Percentiles rank a stretch among this genome's conserved stretches.
These are phyloP conservation scores for Cyanidiococcus yangmingshanensis DNA, from an alignment of 23 red algal species.

Conservation along the genomic window DNA sequence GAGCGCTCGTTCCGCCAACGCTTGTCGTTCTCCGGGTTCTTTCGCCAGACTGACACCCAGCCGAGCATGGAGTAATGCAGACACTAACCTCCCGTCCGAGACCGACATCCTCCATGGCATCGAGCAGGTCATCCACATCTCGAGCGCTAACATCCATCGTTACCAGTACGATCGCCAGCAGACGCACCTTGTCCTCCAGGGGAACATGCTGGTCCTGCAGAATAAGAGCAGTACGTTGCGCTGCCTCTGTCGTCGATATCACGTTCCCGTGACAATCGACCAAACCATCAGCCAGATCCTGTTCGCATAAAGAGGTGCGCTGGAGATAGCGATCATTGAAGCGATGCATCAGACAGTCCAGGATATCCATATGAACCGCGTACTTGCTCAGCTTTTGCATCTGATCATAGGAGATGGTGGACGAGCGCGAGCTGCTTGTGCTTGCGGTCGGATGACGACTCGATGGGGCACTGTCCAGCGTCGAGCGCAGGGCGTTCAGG, in stretches of 20 bases:
- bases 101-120: constrained; percentile 10
- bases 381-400: constrained; percentile 18
- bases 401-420: background rate
- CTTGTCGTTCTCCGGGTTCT: background rate
- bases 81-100: background rate
- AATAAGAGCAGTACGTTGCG: constrained; percentile 18
- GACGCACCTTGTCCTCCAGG: constrained; percentile 24
- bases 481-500: background rate
- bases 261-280: constrained; percentile 4
- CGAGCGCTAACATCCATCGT: constrained; percentile 17
- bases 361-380: constrained; percentile 16
- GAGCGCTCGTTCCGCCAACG: constrained; percentile 5
- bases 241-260: constrained; percentile 4
- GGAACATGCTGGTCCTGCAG: constrained; percentile 21
- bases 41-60: constrained; percentile 11
- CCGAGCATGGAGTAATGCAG: background rate
- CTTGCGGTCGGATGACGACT: background rate
- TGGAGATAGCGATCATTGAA: constrained; percentile 28
- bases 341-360: constrained; percentile 21
- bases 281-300: constrained; percentile 24
- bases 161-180: constrained; percentile 21
- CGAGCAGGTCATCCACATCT: constrained; percentile 9
- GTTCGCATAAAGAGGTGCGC: constrained; percentile 27
- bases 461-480: background rate
- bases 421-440: no score